Evolutionary conservation across 208 protist species (phyloP).

Genomic region (Trypanosoma avium): DNA sequence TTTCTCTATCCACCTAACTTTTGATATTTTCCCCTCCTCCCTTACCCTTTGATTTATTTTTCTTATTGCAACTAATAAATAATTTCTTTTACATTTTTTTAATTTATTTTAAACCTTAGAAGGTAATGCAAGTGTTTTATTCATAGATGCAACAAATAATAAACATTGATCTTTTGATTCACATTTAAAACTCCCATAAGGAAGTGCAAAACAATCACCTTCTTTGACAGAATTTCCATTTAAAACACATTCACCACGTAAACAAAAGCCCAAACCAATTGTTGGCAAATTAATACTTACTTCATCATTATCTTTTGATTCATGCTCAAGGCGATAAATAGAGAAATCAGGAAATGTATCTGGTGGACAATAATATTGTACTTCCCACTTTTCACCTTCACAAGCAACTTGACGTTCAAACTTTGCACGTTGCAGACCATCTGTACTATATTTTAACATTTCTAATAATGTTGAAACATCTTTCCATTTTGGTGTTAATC

Average conservation of each 20-base stretch:
- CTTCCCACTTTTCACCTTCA: constrained; percentile 53
- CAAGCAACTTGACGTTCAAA: constrained; percentile 38
- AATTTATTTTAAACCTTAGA: constrained; percentile 33
- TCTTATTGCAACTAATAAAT: no score
- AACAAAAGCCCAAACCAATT: constrained; percentile 85
- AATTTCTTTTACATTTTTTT: neutral
- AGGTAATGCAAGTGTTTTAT: constrained; percentile 27
- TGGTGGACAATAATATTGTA: constrained; percentile 86
- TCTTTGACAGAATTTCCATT: constrained; percentile 61
- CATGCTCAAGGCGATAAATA: constrained; percentile 65
- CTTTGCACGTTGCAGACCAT: constrained; percentile 53
- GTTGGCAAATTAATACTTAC: constrained; percentile 62
- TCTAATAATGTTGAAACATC: constrained; percentile 91
- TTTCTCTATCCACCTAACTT: no score
- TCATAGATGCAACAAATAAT: constrained; percentile 86
- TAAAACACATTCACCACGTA: constrained; percentile 62
- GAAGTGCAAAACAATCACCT: constrained; percentile 82
- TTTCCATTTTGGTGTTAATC: constrained; percentile 97
- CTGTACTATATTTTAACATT: constrained; percentile 92
- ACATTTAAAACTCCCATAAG: constrained; percentile 61
- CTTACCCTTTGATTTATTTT: no score
- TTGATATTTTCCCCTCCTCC: no score
- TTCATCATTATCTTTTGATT: constrained; percentile 26
- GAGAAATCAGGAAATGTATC: constrained; percentile 83
- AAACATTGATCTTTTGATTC: constrained; percentile 54